Base-by-base conservation (phyloP, 805 yeast genomes). In the Saccharomycopsis schoenii region DNA sequence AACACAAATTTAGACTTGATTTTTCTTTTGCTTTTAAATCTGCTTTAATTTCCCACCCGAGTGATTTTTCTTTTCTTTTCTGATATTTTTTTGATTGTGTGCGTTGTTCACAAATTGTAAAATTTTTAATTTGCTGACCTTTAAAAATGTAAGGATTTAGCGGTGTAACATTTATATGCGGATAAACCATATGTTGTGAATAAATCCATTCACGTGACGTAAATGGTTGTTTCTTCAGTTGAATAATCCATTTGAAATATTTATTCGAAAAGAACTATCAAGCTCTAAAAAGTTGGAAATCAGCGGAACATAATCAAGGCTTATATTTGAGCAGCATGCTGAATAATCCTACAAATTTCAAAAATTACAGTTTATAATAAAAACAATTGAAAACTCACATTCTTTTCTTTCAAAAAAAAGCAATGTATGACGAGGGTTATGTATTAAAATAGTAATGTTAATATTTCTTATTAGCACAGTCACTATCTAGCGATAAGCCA, bases 161-260 rank as follows among this genome's bases (percentile, higher is more conserved):
- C 1, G 52, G 25, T 47, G 34, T n/a, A 29, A 6, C 34, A 29
- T 3, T 29, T 29, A 29, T 29, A 6, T 29, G 34, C 34, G 34
- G 34, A 29, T 4, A 29, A 29, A 6, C 34, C 34, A 6, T 29
- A 29, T 4, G 34, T 6, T 6, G 6, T 29, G 34, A n/a, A n/a
- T 29, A 29, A 29, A 29, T 29, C 6, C 71, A 67, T 77, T 82
- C 55, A 67, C 68, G 60, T 76, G 77, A 66, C 82, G 6, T 6
- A 29, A 29, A 6, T 29, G 3, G 6, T 6, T 29, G 34, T 6
- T 29, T 83, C 19, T 69, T 68, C 59, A 41, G 9, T 6, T 41
- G 47, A n/a, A 29, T 29, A 29, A 4, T 29, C 34, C 3, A 6
- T 29, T 29, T 29, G 34, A 6, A 29, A 4, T 29, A 29, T 3